These are phyloP conservation scores for Asterophora parasitica DNA, from an alignment of 768 basidiomycete genomes.

Conservation along the genomic window DNA sequence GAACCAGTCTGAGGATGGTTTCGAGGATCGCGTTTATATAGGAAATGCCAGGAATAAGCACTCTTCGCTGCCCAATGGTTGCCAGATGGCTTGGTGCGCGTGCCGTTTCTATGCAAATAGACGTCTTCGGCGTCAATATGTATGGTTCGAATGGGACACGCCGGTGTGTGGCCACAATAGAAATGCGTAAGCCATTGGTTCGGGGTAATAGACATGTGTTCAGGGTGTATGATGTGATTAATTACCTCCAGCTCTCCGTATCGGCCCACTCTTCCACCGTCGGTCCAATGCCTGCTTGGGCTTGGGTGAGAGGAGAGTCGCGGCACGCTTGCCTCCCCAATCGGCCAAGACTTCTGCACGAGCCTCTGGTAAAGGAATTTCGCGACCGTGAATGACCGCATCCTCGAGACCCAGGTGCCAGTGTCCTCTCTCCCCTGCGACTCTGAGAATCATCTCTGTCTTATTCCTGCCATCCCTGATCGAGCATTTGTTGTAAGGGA, in stretches of 20 bases:
- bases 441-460: slow-evolving; percentile 28
- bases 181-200: neutral
- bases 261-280: slow-evolving; percentile 26
- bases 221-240: neutral
- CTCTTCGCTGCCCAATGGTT: too few species aligned
- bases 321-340: slow-evolving; percentile 21
- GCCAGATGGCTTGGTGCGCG: too few species aligned
- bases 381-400: slow-evolving; percentile 23
- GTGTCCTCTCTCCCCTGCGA: slow-evolving; percentile 26
- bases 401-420: slow-evolving; percentile 29
- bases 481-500: slow-evolving; percentile 23
- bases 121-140: too few species aligned
- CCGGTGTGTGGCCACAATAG: neutral
- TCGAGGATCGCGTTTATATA: too few species aligned
- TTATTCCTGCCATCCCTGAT: slow-evolving; percentile 27
- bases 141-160: too few species aligned
- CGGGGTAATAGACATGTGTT: neutral
- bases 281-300: slow-evolving; percentile 11
- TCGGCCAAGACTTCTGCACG: slow-evolving; percentile 22
- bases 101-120: too few species aligned
- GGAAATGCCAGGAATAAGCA: too few species aligned
- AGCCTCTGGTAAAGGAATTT: slow-evolving; percentile 16
- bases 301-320: slow-evolving; percentile 6
- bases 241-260: slow-evolving; percentile 10
- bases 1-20: too few species aligned